Evolutionary conservation across 2,329 filamentous ascomycete species (phyloP), one percentile per base, ranked within the genome.

Genomic region (Knoxdaviesia capensis): DNA sequence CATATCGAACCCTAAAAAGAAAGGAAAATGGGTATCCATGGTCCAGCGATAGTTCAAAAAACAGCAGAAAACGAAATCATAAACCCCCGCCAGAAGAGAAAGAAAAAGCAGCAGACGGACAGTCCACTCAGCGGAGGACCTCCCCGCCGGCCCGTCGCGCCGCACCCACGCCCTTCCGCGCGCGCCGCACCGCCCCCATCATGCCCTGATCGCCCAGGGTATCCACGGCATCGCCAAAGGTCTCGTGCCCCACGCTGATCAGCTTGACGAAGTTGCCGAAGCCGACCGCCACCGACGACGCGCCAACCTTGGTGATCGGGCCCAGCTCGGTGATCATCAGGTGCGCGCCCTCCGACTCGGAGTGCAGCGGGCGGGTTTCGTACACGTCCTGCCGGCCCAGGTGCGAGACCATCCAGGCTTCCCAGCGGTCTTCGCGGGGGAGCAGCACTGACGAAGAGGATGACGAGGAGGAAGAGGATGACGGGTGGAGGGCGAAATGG

Each of bases 261-360:
- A 86, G 60, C 57, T 85, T 86, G 51, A 86, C 65, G 1, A 73
- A 65, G 48, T 85, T 81, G 8, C 80, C 82, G 45, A 86, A 74
- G 0, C 70, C 78, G 31, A 87, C 68, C 0, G 74, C 81, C 3
- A 83, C 65, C 41, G 76, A 79, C 38, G 68, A 65, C 39, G 69
- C 66, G 8, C 80, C 80, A 1, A 84, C 59, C 41, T 63, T 62
- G 2, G 65, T 63, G 44, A 80, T 70, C 0, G 80, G 80, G 0
- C 81, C 82, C 1, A 80, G 60, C 38, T 66, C 66, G 3, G 70
- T 70, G 28, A 84, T 73, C 39, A 83, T 71, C 5, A 87, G 62
- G 44, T 74, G 65, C 3, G 67, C 63, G 4, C 61, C 58, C 36
- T 59, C 52, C 35, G 61, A 59, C 5, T 57, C 54, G 7, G 56